phyloP scores from a whole-genome alignment of 345 rosid genomes.

The Bruguiera gymnorhiza region DNA sequence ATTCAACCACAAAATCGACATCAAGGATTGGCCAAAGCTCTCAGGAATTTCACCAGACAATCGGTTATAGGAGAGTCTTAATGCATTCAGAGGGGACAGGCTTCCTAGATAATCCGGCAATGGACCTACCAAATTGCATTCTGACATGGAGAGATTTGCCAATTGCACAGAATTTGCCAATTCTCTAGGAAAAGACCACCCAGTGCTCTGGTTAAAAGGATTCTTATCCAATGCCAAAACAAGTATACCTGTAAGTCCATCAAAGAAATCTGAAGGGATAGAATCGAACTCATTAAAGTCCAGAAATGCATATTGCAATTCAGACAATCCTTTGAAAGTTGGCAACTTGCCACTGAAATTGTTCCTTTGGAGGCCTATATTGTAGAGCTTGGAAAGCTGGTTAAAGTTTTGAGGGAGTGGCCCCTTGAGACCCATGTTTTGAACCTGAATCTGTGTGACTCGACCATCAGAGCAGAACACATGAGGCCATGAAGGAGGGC shows the following conservation, averaged over 20 bases:
- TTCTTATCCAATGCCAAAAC: slow-evolving; percentile 50
- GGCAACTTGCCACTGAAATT: slow-evolving; percentile 39
- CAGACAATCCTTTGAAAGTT: slow-evolving; percentile 40
- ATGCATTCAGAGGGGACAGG: slow-evolving; percentile 29
- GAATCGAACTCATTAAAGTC: slow-evolving; percentile 42
- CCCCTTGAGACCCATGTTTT: slow-evolving; percentile 42
- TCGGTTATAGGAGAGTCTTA: slow-evolving; percentile 41
- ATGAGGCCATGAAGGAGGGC: slow-evolving; percentile 50
- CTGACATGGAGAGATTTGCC: slow-evolving; percentile 35
- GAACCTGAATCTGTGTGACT: slow-evolving; percentile 48
- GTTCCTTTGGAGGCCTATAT: slow-evolving; percentile 53
- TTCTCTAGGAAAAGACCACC: slow-evolving; percentile 44
- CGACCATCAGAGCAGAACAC: slow-evolving; percentile 45
- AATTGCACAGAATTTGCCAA: slow-evolving; percentile 36
- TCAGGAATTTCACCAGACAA: slow-evolving; percentile 41
- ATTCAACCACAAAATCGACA: slow-evolving; percentile 46
- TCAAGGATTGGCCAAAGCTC: slow-evolving; percentile 36
- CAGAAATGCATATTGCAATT: slow-evolving; percentile 39
- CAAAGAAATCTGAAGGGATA: slow-evolving; percentile 46
- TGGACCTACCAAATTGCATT: slow-evolving; percentile 40
- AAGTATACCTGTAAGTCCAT: slow-evolving; percentile 34
- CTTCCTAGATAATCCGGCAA: slow-evolving; percentile 42
- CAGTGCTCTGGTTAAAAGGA: slow-evolving; percentile 36
- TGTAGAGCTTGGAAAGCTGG: slow-evolving; percentile 39
- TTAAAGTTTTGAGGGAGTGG: slow-evolving; percentile 41